Percentiles rank a stretch among this genome's conserved stretches.
Evolutionary conservation across 164 flowering plant species (phyloP).

Genomic region (Sextonia rubra): DNA sequence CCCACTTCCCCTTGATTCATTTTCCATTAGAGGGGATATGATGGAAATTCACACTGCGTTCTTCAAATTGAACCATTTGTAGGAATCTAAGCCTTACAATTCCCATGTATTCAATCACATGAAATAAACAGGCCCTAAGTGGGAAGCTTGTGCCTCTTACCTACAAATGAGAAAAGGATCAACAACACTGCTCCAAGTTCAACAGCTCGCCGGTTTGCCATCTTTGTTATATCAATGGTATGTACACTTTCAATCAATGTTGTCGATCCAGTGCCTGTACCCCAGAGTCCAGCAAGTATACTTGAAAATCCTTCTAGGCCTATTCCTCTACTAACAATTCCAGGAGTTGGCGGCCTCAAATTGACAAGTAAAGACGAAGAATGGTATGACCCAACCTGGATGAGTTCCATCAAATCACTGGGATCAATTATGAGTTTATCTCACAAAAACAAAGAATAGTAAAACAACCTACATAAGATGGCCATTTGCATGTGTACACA

Average conservation of each 20-base stretch:
- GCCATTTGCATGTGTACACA: not conserved
- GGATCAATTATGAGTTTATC: not conserved
- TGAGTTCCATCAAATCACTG: constrained; percentile 9
- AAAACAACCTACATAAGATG: not conserved
- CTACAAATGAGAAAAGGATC: constrained; percentile 68
- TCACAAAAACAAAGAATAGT: too few species aligned
- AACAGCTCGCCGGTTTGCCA: constrained; percentile 72
- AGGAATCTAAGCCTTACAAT: too few species aligned
- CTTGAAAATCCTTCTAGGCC: constrained; percentile 92
- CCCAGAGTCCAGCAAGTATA: constrained; percentile 87
- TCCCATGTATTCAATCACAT: too few species aligned
- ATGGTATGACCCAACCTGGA: constrained; percentile 83
- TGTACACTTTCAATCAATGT: constrained; percentile 82
- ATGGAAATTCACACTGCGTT: too few species aligned
- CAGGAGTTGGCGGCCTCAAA: constrained; percentile 71
- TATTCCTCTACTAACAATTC: constrained; percentile 85
- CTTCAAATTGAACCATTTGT: too few species aligned
- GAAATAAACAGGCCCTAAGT: not conserved
- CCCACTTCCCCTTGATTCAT: too few species aligned
- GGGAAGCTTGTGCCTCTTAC: constrained; percentile 26
- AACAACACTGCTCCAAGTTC: constrained; percentile 64
- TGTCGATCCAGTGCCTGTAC: constrained; percentile 83
- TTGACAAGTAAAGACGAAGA: constrained; percentile 50
- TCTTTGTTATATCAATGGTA: constrained; percentile 62
- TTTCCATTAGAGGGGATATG: too few species aligned